A percentile compares a stretch with the other conserved stretches of the same genome.
These are phyloP conservation scores for Eruca vesicaria DNA, from an alignment of 441 rosid species.

Conservation along the genomic window DNA sequence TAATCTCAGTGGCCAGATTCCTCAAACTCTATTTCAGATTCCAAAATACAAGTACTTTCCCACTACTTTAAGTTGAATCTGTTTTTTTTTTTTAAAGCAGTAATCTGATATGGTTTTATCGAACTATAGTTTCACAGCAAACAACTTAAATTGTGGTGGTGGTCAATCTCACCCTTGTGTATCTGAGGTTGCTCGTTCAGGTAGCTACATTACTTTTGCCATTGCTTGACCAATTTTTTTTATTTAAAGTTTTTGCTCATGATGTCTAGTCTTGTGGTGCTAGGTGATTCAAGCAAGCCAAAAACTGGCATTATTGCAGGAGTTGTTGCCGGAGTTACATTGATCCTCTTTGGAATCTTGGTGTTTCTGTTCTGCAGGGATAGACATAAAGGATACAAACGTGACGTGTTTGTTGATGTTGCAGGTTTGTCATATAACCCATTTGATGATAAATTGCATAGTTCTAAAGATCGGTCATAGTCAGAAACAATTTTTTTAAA, in stretches of 20 bases:
- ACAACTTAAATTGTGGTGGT: constrained; percentile 67
- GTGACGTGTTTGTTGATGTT: constrained; percentile 86
- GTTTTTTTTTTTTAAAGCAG: not conserved
- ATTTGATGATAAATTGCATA: not conserved
- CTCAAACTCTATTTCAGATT: constrained; percentile 57
- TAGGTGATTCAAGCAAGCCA: constrained; percentile 70
- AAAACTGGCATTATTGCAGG: constrained; percentile 76
- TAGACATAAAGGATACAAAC: constrained; percentile 62
- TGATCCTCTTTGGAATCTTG: constrained; percentile 54
- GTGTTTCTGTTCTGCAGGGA: constrained; percentile 59
- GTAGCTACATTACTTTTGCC: constrained; percentile 39
- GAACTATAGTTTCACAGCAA: constrained; percentile 72
- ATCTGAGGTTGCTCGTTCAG: constrained; percentile 53
- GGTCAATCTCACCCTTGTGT: constrained; percentile 48
- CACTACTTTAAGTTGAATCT: not conserved
- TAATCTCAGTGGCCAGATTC: constrained; percentile 72
- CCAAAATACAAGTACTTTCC: constrained; percentile 70
- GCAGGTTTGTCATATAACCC: constrained; percentile 51
- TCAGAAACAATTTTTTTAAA: too few species aligned
- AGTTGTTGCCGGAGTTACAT: constrained; percentile 59
- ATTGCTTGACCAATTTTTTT: not conserved
- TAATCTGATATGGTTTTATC: constrained; percentile 26
- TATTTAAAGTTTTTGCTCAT: constrained; percentile 5
- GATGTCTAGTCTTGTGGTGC: not conserved
- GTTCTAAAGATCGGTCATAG: too few species aligned